Conservation (phyloP, 1,139 yeast genomes). For the Blastobotrys ciferrii region DNA sequence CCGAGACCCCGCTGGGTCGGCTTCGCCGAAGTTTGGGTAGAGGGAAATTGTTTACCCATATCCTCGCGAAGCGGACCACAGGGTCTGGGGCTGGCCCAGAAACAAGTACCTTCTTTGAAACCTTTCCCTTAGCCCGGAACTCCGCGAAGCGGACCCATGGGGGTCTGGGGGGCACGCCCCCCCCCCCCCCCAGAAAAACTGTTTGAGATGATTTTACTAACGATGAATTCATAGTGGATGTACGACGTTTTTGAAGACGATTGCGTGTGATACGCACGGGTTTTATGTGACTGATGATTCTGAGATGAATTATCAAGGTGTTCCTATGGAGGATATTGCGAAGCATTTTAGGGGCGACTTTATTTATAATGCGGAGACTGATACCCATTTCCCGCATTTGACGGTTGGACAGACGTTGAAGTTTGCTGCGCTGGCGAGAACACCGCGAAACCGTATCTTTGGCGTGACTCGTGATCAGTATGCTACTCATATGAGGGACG, state of each 20-base stretch:
- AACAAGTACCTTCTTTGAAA: no score
- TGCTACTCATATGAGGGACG: constrained; percentile 62
- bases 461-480: constrained; percentile 57
- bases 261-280: constrained; percentile 71
- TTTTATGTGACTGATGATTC: constrained; percentile 57
- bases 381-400: constrained; percentile 68
- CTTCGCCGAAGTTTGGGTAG: no score
- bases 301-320: constrained; percentile 34
- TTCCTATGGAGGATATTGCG: constrained; percentile 45
- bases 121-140: no score
- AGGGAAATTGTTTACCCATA: no score
- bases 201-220: not conserved
- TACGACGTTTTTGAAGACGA: constrained; percentile 69
- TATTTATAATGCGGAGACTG: constrained; percentile 69
- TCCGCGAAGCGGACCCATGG: no score
- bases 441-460: constrained; percentile 63
- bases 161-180: no score
- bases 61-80: no score
- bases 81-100: no score
- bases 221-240: constrained; percentile 56
- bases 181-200: no score
- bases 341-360: constrained; percentile 65
- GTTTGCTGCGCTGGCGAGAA: constrained; percentile 62
- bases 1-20: no score
- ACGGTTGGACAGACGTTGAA: constrained; percentile 69